Evolutionary conservation across 306 rosid genomes (phyloP).

Genomic region (Pyrus bretschneideri): DNA sequence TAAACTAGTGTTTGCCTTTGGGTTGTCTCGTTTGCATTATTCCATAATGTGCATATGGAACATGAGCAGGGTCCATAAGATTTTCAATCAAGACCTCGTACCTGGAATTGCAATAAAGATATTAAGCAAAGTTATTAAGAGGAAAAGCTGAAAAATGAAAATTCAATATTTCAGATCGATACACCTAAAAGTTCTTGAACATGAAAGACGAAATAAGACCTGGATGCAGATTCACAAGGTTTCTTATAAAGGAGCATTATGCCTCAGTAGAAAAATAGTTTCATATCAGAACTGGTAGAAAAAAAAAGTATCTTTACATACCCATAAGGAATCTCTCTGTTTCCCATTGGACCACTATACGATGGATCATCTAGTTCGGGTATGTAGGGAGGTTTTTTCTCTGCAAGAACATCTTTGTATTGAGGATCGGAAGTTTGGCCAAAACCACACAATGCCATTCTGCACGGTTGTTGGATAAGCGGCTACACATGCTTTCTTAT

Average conservation of each 20-base stretch:
- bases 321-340: conserved; percentile 81
- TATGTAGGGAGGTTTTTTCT: conserved; percentile 57
- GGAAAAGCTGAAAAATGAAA: neutral
- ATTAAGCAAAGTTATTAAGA: neutral
- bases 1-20: conserved; percentile 35
- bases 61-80: conserved; percentile 92
- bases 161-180: neutral
- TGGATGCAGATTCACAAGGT: neutral
- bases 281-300: neutral
- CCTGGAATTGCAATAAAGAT: conserved; percentile 39
- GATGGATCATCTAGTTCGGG: conserved; percentile 74
- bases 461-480: conserved; percentile 75
- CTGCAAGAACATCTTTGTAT: conserved; percentile 53
- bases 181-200: neutral
- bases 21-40: conserved; percentile 42
- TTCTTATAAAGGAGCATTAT: neutral
- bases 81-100: conserved; percentile 86
- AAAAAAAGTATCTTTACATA: conserved; percentile 15
- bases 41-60: conserved; percentile 78
- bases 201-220: neutral
- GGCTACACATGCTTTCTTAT: conserved; percentile 72
- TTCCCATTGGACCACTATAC: conserved; percentile 44
- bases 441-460: conserved; percentile 74
- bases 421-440: conserved; percentile 86
- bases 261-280: neutral